Evolutionary conservation across 768 basidiomycete species (phyloP).

Genomic region (Leccinum longicurvipes): DNA sequence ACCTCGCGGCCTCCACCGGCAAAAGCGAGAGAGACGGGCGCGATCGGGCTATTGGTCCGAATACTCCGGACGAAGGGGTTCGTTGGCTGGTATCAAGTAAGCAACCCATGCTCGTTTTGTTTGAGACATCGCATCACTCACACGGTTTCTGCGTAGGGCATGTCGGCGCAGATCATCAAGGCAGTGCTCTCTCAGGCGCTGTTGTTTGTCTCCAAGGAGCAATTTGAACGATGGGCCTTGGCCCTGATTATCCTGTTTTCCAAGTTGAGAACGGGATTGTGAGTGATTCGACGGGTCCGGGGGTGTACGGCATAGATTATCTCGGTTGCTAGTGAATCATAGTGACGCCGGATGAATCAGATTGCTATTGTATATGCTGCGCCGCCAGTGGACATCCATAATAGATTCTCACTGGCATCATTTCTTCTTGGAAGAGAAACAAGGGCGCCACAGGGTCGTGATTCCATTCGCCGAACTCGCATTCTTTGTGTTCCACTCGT

Average conservation of each 20-base stretch:
- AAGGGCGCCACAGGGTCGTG: background rate
- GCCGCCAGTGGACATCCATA: background rate
- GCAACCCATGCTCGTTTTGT: background rate
- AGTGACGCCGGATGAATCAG: background rate
- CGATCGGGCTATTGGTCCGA: conserved; percentile 68
- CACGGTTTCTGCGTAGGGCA: conserved; percentile 58
- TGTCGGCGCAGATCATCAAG: conserved; percentile 94
- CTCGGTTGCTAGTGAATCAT: background rate
- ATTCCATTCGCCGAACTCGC: background rate
- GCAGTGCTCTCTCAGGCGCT: conserved; percentile 94
- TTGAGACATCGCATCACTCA: background rate
- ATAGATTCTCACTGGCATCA: background rate
- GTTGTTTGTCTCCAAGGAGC: conserved; percentile 95
- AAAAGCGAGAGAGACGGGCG: conserved; percentile 58
- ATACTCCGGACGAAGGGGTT: conserved; percentile 78
- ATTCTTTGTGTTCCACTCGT: background rate
- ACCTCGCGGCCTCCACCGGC: background rate
- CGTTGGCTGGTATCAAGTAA: conserved; percentile 92
- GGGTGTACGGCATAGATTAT: background rate
- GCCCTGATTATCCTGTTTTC: conserved; percentile 59
- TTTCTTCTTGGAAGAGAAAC: background rate
- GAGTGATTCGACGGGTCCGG: background rate
- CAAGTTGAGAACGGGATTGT: conserved; percentile 21
- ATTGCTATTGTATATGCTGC: background rate
- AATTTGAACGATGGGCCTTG: conserved; percentile 88